Percentiles rank a stretch among this genome's conserved stretches.
These are phyloP conservation scores for Linnemannia elongata DNA, from an alignment of 192 early-diverging fungal species.

Conservation along the genomic window DNA sequence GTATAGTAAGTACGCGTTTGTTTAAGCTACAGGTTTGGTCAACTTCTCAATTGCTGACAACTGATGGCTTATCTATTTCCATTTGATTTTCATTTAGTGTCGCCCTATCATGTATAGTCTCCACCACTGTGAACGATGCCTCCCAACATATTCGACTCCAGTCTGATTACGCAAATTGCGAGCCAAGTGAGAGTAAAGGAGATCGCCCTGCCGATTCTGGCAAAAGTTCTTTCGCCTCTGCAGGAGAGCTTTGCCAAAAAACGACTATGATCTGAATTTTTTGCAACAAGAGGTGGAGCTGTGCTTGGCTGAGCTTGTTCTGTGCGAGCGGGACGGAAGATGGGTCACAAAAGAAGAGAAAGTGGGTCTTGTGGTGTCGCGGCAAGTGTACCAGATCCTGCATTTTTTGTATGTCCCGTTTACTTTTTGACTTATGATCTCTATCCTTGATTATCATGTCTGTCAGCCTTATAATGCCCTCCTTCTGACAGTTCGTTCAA, in stretches of 20 bases:
- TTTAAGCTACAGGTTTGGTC: neutral
- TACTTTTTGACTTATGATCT: neutral
- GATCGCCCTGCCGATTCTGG: constrained; percentile 4
- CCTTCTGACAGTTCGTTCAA: neutral
- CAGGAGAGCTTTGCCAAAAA: constrained; percentile 20
- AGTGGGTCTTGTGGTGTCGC: constrained; percentile 8
- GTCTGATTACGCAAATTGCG: constrained; percentile 16
- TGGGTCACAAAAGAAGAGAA: constrained; percentile 4
- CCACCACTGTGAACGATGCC: constrained; percentile 10
- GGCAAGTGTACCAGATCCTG: constrained; percentile 7
- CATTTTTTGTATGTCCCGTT: constrained; percentile 11
- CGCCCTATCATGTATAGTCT: constrained; percentile 14
- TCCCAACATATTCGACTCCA: constrained; percentile 9
- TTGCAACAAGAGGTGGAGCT: constrained; percentile 10
- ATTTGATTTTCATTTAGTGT: constrained; percentile 9
- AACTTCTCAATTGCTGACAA: neutral
- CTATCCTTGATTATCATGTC: neutral
- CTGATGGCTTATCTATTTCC: constrained; percentile 7
- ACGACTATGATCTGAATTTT: constrained; percentile 11
- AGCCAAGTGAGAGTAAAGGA: constrained; percentile 10
- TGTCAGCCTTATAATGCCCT: neutral
- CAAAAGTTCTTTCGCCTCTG: constrained; percentile 18
- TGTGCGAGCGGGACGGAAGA: constrained; percentile 10
- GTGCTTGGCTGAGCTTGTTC: constrained; percentile 17
- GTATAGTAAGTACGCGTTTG: constrained; percentile 6